Evolutionary conservation across 208 protist species (phyloP), one percentile per base, ranked within the genome.

Genomic region (Leishmania turanica): DNA sequence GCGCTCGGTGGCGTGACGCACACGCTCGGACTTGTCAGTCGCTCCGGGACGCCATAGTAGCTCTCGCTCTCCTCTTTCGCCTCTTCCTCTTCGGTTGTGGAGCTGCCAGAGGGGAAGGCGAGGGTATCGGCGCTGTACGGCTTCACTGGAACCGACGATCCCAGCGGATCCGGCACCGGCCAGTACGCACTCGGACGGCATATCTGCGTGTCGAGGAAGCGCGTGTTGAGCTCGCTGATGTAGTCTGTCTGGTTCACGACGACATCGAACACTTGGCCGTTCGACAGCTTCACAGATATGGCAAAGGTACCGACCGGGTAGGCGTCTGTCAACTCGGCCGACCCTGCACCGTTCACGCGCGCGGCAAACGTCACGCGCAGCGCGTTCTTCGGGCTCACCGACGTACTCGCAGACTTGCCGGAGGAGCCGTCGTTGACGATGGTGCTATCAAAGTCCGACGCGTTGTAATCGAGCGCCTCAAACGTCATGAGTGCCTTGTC

Each of bases 171-270:
- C 31, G 89, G 80, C 17, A 97, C 94, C 31, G 94, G 94, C 90
- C 94, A 94, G 85, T 97, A 97, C 11, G 88, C 83, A 56, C 87
- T 95, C 58, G 94, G 68, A 40, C 91, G 88, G 80, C 92, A 97
- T 51, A 92, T 37, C 73, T 80, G 53, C 64, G 87, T 76, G 47
- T 84, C 71, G 42, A 95, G 66, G 74, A 85, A 88, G 42, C 78
- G 82, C 19, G 84, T 89, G 86, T 95, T 93, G 66, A 97, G 87
- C 70, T 90, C 86, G 72, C 86, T 94, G 75, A 97, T 89, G 80
- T 96, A 95, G 79, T 92, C 88, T 74, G 75, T 79, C 82, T 97
- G 94, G 75, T 95, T 86, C 65, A 97, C 88, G 27, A 84, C 65
- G 21, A 96, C 81, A 58, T 87, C 76, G 82, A 95, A 86, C 27